phyloP scores from a whole-genome alignment of 2,329 filamentous ascomycete species.

The Blumeriella jaapii region DNA sequence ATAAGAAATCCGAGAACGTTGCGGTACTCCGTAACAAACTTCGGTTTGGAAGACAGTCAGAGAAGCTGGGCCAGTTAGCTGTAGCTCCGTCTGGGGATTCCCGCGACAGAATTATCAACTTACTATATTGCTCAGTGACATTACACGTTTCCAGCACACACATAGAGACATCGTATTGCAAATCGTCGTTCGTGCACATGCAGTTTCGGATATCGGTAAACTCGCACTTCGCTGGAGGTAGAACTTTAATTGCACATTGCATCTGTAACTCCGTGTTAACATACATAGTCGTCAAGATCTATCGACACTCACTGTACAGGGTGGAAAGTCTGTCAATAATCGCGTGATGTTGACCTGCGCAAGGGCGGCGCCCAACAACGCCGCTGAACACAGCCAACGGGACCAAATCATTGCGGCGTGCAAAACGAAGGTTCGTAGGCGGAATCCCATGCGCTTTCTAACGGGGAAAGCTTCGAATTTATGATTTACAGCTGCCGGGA shows the following conservation, averaged over 20 bases:
- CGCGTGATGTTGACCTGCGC: no score
- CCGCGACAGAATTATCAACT: not conserved
- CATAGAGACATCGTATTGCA: slow-evolving; percentile 10
- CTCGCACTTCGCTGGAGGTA: slow-evolving; percentile 1
- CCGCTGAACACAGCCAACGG: no score
- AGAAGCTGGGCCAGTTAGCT: slow-evolving; percentile 2
- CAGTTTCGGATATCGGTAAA: slow-evolving; percentile 9
- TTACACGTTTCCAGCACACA: slow-evolving; percentile 14
- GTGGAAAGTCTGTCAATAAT: no score
- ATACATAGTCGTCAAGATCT: no score
- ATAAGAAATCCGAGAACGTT: slow-evolving; percentile 7
- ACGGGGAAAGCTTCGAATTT: no score
- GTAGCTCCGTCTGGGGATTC: not conserved
- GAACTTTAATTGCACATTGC: not conserved
- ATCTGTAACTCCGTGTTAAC: no score
- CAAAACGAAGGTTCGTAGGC: no score
- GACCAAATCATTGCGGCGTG: no score
- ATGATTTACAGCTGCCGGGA: no score
- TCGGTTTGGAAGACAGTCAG: slow-evolving; percentile 5
- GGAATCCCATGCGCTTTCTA: no score
- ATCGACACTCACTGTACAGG: no score
- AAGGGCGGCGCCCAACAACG: no score
- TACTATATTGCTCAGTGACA: slow-evolving; percentile 13
- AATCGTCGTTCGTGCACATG: slow-evolving; percentile 11
- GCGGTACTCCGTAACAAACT: slow-evolving; percentile 9